phyloP scores from a whole-genome alignment of 2,329 filamentous ascomycete genomes.

The Talaromyces sp. region DNA sequence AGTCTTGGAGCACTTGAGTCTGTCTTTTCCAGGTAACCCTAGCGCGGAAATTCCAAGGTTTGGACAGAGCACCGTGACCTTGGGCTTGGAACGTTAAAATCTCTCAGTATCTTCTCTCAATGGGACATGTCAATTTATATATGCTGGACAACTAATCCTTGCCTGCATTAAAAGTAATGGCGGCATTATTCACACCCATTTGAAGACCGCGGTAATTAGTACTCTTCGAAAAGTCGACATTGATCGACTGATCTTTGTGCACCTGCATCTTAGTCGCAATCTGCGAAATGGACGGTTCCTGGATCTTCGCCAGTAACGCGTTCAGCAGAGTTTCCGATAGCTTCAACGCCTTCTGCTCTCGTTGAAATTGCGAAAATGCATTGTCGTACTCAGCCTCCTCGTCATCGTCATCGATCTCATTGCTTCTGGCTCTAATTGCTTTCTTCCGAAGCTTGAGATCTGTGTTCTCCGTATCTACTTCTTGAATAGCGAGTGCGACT shows the following conservation, averaged over 20 bases:
- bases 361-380: neutral
- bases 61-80: no score
- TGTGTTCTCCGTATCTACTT: neutral
- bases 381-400: neutral
- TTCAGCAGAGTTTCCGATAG: conserved; percentile 4
- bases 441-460: neutral
- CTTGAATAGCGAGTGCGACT: neutral
- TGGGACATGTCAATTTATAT: no score
- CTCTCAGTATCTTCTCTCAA: no score
- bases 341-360: conserved; percentile 1
- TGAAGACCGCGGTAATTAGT: no score
- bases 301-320: conserved; percentile 3
- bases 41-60: no score
- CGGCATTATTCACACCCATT: no score
- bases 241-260: neutral
- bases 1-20: no score
- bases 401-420: neutral
- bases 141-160: no score
- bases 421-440: neutral
- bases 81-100: no score
- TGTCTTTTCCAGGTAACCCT: no score
- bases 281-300: conserved; percentile 3
- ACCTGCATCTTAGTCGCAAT: neutral
- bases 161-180: no score
- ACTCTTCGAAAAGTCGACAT: no score